Evolutionary conservation across 2,329 filamentous ascomycete species (phyloP), one percentile per base, ranked within the genome.

Genomic region (Penicillium sp.): DNA sequence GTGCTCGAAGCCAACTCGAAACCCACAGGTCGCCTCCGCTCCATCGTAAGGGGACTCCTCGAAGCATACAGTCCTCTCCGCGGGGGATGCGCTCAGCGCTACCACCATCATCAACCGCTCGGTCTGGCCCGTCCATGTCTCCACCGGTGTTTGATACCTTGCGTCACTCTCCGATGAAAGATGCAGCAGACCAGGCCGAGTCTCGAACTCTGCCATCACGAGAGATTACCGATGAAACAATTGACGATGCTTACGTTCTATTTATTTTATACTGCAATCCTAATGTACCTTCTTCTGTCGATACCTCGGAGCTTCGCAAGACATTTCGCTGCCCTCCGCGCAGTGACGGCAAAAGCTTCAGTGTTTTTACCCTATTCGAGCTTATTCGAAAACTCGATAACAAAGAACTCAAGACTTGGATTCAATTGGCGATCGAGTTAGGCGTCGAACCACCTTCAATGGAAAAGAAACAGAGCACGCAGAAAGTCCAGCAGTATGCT

Each of bases 211-310:
- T 94, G 53, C 93, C 93, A 8, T 82, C 88, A 59, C 86, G 85
- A 65, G 81, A 88, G 63, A 88, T 96, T 33, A 88, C 86, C 3
- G 85, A 87, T 69, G 85, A 86, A 1, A 90, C 85, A 13, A 89
- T 97, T 66, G 91, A 93, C 72, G 88, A 94, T 74, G 89, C 91
- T 55, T 97, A 93, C 75, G 89, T 93, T 62, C 78, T 83, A 68
- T 97, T 97, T 75, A 91, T 97, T 70, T 83, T 97, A 60, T 92
- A 93, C 77, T 97, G 93, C 82, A 97, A 97, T 76, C 93, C 93
- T 5, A 88, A 86, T 47, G 88, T 97, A 54, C 83, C 90, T 2
- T 75, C 84, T n/a, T 84, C 87, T 17, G 86, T 86, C 47, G 90
- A 96, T 77, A 90, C 91, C 0, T 78, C 83, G 3, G 87, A 89